These are phyloP conservation scores for Acer yangbiense DNA, from an alignment of 345 rosid species.

Conservation along the genomic window DNA sequence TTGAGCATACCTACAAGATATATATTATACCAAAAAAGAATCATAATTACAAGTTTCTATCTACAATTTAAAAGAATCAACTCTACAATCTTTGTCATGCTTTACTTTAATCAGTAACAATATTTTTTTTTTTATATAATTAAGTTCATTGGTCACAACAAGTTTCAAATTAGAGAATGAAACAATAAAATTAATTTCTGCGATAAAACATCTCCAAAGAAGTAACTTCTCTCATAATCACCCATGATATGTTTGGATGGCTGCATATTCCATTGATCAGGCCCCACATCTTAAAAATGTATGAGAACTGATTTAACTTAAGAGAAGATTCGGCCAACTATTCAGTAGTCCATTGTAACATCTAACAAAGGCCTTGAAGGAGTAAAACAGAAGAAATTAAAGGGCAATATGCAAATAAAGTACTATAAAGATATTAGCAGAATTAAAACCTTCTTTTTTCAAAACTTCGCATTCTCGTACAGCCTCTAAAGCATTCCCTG, in stretches of 20 bases:
- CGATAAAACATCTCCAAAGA: not conserved
- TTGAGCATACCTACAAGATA: constrained; percentile 66
- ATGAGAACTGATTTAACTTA: not conserved
- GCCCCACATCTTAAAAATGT: not conserved
- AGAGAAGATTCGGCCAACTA: not conserved
- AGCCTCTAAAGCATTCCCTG: constrained; percentile 62
- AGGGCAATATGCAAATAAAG: not conserved
- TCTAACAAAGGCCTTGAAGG: not conserved
- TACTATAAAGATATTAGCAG: not conserved
- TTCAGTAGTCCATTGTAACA: not conserved
- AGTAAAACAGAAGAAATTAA: constrained; percentile 3
- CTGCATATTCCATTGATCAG: not conserved
- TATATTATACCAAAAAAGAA: constrained; percentile 7
- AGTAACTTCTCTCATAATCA: not conserved
- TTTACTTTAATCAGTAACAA: not conserved
- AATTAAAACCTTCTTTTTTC: constrained; percentile 57
- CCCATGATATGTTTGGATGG: not conserved
- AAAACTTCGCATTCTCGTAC: constrained; percentile 67
- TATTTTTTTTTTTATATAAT: not conserved
- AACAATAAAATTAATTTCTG: not conserved
- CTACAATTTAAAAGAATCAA: constrained; percentile 11
- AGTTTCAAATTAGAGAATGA: not conserved
- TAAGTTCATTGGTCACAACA: not conserved
- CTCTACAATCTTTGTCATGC: not conserved
- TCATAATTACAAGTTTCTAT: constrained; percentile 9